phyloP scores from a whole-genome alignment of 2,329 filamentous ascomycete species.

The Monilinia laxa region DNA sequence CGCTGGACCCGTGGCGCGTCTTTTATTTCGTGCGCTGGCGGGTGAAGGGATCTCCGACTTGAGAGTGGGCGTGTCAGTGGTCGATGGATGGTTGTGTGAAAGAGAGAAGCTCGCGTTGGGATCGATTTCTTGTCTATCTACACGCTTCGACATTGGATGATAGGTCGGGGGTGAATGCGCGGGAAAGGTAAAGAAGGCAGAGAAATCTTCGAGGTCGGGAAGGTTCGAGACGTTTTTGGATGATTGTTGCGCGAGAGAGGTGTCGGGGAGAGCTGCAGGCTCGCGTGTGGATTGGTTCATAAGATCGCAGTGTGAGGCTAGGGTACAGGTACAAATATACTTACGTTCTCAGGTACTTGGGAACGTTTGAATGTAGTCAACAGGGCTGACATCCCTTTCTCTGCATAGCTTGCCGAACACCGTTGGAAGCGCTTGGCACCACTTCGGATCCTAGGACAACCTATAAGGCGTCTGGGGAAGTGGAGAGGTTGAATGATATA shows the following conservation, averaged over 20 bases:
- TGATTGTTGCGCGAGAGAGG: slow-evolving; percentile 29
- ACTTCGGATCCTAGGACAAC: slow-evolving; percentile 21
- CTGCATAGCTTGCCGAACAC: slow-evolving; percentile 33
- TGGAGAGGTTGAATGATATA: slow-evolving; percentile 23
- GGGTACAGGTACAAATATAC: slow-evolving; percentile 38
- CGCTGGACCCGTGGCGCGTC: slow-evolving; percentile 31
- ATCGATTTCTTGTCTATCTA: slow-evolving; percentile 34
- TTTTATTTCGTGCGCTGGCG: slow-evolving; percentile 35
- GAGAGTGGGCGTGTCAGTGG: slow-evolving; percentile 30
- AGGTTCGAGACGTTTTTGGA: slow-evolving; percentile 17
- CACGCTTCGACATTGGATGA: slow-evolving; percentile 39
- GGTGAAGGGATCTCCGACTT: slow-evolving; percentile 28
- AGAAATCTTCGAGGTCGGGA: slow-evolving; percentile 19
- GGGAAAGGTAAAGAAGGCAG: slow-evolving; percentile 15
- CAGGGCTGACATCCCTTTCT: slow-evolving; percentile 36
- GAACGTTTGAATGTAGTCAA: slow-evolving; percentile 31
- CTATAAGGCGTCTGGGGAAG: slow-evolving; percentile 22
- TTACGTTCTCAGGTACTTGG: slow-evolving; percentile 36
- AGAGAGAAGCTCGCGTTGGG: slow-evolving; percentile 30
- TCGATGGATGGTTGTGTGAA: slow-evolving; percentile 30
- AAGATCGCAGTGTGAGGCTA: slow-evolving; percentile 34
- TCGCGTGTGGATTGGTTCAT: slow-evolving; percentile 36
- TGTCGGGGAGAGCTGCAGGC: slow-evolving; percentile 26
- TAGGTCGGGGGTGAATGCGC: slow-evolving; percentile 24
- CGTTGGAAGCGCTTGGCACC: slow-evolving; percentile 23